Percentiles rank a stretch among this genome's conserved stretches.
Evolutionary conservation across 306 rosid species (phyloP).

Genomic region (Styphnolobium japonicum): DNA sequence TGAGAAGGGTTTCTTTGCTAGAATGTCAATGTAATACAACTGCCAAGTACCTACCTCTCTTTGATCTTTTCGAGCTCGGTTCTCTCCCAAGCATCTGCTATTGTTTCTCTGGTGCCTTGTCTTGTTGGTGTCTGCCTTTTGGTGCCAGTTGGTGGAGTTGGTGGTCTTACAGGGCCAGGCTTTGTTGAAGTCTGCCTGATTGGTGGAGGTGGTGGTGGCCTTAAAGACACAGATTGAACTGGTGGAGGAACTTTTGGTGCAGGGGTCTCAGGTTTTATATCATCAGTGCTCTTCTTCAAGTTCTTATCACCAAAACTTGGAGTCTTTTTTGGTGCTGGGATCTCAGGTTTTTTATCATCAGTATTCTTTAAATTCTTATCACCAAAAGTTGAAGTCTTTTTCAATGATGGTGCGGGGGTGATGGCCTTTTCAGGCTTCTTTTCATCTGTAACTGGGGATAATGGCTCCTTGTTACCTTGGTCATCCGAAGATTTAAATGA

Average conservation of each 20-base stretch:
- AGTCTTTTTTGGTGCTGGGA: slow-evolving; percentile 14
- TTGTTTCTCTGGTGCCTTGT: slow-evolving; percentile 19
- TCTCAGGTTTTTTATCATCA: slow-evolving; percentile 30
- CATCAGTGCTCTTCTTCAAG: neutral
- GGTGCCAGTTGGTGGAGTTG: slow-evolving; percentile 21
- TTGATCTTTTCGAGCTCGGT: slow-evolving; percentile 55
- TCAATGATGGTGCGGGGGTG: slow-evolving; percentile 33
- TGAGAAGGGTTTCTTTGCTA: neutral
- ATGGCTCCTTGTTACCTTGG: slow-evolving; percentile 29
- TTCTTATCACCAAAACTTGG: slow-evolving; percentile 28
- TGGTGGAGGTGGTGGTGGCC: slow-evolving; percentile 1
- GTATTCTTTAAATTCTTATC: slow-evolving; percentile 5
- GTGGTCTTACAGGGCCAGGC: slow-evolving; percentile 1
- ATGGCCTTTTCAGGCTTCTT: slow-evolving; percentile 37
- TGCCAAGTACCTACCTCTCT: slow-evolving; percentile 47
- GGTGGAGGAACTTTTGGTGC: neutral
- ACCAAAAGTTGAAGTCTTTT: slow-evolving; percentile 27
- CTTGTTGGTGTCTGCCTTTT: slow-evolving; percentile 20
- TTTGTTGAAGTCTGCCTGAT: neutral
- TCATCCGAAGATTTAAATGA: slow-evolving; percentile 32
- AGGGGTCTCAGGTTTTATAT: slow-evolving; percentile 28
- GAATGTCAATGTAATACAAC: neutral
- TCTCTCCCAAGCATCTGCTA: slow-evolving; percentile 72
- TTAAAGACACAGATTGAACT: slow-evolving; percentile 20
- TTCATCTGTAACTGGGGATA: slow-evolving; percentile 14